Evolutionary conservation across 257 asterid genomes (phyloP).

Genomic region (Solanum bukasovii): DNA sequence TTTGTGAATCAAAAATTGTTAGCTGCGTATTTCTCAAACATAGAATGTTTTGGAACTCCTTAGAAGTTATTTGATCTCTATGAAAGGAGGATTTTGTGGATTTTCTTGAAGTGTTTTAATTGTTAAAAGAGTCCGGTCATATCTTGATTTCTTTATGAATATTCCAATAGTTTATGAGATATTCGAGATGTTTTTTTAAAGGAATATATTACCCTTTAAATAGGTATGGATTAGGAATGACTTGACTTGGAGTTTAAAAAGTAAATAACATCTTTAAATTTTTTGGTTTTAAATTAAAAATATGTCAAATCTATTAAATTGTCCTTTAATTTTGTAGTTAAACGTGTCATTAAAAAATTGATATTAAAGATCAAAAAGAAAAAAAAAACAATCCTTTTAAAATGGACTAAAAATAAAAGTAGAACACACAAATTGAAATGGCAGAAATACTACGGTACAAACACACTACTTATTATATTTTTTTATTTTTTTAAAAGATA

Average conservation of each 20-base stretch:
- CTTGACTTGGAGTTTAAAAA: not conserved
- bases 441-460: not conserved
- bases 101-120: not conserved
- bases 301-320: no score
- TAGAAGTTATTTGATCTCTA: no score
- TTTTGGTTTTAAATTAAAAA: no score
- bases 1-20: not conserved
- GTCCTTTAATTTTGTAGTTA: no score
- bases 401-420: not conserved
- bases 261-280: no score
- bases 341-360: no score
- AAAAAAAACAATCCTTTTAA: no score
- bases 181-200: no score
- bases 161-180: no score
- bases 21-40: not conserved
- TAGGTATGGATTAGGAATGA: not conserved
- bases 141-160: not conserved
- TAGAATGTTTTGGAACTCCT: not conserved
- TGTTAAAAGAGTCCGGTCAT: not conserved
- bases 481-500: not conserved
- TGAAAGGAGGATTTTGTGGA: no score
- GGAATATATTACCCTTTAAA: not conserved
- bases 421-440: no score
- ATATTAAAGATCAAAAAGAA: no score
- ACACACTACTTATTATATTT: not conserved